Percentiles rank a stretch among this genome's conserved stretches.
Evolutionary conservation across 495 filamentous ascomycete genomes (phyloP).

Genomic region (Thermothielavioides terrestris): DNA sequence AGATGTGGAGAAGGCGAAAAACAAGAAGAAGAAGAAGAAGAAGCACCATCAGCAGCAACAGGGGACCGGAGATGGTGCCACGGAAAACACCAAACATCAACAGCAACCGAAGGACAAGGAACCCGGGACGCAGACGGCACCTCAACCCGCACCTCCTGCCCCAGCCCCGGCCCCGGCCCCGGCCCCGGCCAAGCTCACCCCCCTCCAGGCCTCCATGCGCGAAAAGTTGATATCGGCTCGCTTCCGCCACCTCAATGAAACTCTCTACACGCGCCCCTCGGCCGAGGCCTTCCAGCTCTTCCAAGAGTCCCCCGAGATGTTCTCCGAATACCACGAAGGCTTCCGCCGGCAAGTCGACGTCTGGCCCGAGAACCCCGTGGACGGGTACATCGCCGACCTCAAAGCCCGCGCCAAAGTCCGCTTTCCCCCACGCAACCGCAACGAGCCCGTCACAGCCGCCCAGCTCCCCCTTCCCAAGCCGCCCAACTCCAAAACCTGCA

Average conservation of each 20-base stretch:
- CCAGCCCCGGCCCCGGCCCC: constrained; percentile 24
- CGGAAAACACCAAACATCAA: too few species aligned
- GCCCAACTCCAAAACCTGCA: constrained; percentile 49
- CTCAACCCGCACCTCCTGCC: constrained; percentile 17
- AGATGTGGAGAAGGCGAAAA: constrained; percentile 1
- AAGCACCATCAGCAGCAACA: too few species aligned
- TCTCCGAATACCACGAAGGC: constrained; percentile 86
- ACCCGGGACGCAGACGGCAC: constrained; percentile 5
- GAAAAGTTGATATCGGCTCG: constrained; percentile 87
- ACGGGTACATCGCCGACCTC: constrained; percentile 65
- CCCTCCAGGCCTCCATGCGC: constrained; percentile 86
- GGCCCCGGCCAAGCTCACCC: constrained; percentile 57
- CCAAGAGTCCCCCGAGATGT: constrained; percentile 73
- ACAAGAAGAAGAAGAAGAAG: constrained; percentile 7
- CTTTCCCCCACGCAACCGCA: constrained; percentile 27
- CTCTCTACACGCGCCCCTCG: constrained; percentile 87
- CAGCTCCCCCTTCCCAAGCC: constrained; percentile 24
- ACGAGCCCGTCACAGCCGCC: constrained; percentile 10
- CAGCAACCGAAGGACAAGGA: constrained; percentile 3
- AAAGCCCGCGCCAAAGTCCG: constrained; percentile 42
- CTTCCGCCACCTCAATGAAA: constrained; percentile 95
- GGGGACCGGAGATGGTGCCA: too few species aligned
- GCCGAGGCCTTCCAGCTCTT: constrained; percentile 70
- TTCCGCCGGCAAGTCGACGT: constrained; percentile 89
- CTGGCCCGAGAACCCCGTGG: constrained; percentile 94